Percentiles rank a stretch among this genome's conserved stretches.
These are phyloP conservation scores for Lichtheimia hyalospora DNA, from an alignment of 371 early-diverging fungal species.

Conservation along the genomic window DNA sequence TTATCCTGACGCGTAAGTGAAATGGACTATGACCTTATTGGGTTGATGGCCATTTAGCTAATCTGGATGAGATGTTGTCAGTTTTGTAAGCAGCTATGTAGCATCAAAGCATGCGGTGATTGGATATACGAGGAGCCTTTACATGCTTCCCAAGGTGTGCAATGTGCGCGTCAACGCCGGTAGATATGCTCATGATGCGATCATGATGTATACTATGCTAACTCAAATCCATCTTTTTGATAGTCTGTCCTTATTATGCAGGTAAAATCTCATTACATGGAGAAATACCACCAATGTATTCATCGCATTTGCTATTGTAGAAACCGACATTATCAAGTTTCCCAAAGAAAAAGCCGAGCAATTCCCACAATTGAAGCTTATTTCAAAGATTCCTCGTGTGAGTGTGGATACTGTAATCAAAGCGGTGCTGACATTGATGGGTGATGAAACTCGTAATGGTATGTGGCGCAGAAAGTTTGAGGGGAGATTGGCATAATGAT, in stretches of 20 bases:
- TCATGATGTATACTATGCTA: too few species aligned
- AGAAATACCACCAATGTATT: background rate
- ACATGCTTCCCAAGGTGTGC: slow-evolving; percentile 19
- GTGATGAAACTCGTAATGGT: slow-evolving; percentile 47
- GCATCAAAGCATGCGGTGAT: slow-evolving; percentile 23
- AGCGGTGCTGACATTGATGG: slow-evolving; percentile 49
- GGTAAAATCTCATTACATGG: background rate
- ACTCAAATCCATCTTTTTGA: too few species aligned
- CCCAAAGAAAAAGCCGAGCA: background rate
- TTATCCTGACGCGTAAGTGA: slow-evolving; percentile 16
- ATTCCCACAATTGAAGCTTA: slow-evolving; percentile 2
- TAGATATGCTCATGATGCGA: too few species aligned
- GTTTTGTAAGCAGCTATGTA: slow-evolving; percentile 5
- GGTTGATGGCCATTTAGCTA: background rate
- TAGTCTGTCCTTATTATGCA: too few species aligned
- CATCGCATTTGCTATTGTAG: background rate
- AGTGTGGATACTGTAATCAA: slow-evolving; percentile 54
- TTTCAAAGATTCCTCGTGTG: slow-evolving; percentile 22
- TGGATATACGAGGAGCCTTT: slow-evolving; percentile 20
- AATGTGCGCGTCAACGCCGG: slow-evolving; percentile 36
- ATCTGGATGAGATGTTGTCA: background rate
- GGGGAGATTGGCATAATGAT: too few species aligned
- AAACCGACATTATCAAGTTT: slow-evolving; percentile 10
- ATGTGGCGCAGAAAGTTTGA: background rate
- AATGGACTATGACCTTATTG: background rate